Evolutionary conservation across 495 filamentous ascomycete genomes (phyloP), one percentile per base, ranked within the genome.

Genomic region (Penicillium steckii): DNA sequence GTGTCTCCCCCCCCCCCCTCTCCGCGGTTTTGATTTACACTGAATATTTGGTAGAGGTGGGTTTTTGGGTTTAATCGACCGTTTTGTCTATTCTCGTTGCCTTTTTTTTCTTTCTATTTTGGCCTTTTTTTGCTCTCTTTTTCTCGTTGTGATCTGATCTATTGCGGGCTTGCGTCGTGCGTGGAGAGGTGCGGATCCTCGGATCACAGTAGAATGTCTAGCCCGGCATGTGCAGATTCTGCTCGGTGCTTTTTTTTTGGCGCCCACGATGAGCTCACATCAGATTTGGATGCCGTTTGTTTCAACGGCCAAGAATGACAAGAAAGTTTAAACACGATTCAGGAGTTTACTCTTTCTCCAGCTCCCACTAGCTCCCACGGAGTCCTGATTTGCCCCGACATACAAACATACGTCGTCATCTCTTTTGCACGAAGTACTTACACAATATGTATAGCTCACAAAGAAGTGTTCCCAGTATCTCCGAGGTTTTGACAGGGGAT

Each of bases 221-320:
- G 56, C 42, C 30, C 50, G 56, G 47, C 48, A 55, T 55, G 55
- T 52, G 55, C 55, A 50, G 55, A 51, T 50, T 59, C 38, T 59
- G 35, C 56, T 43, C 22, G 25, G 42, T 27, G 26, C 26, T 27
- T 27, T 27, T 27, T 27, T 27, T 27, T 27, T 27, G 26, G 26
- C 33, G 15, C 32, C 41, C 12, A 19, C 30, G 38, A 44, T 49
- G 45, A 25, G 25, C 17, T 43, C 8, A 25, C 40, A 2, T 43
- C 8, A 22, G 19, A 43, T 23, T 43, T 22, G 18, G 18, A 43
- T 37, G 33, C n/a, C n/a, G n/a, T 37, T n/a, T 37, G 33, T n/a
- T 37, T 37, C 33, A 37, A 41, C 38, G 38, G 38, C 38, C 38
- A 41, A 41, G 38, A 41, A 21, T 7, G 4, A 41, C 38, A 21